A percentile compares a stretch with the other conserved stretches of the same genome.
Conservation (phyloP, 495 filamentous ascomycete genomes). For the Immersiella caudata region DNA sequence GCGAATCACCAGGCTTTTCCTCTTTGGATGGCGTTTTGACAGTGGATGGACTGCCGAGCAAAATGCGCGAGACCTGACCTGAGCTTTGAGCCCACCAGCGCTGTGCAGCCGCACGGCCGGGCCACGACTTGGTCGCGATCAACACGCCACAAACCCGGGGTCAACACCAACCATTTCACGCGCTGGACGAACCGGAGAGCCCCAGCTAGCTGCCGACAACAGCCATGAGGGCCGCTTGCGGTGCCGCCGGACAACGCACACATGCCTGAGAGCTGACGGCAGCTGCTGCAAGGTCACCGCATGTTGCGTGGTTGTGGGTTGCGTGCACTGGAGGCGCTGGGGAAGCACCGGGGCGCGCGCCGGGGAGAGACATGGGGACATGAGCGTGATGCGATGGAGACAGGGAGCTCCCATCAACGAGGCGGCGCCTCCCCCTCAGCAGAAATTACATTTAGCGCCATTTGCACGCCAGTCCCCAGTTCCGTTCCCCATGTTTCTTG, state of each 20-base stretch:
- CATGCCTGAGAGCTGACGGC: not conserved
- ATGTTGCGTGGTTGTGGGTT: not conserved
- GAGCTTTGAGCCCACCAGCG: not conserved
- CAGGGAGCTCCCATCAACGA: slow-evolving; percentile 12
- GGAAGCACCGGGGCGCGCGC: not conserved
- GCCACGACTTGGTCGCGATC: slow-evolving; percentile 7
- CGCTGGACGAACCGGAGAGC: slow-evolving; percentile 12
- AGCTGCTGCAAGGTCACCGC: not conserved
- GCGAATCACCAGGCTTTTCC: slow-evolving; percentile 12
- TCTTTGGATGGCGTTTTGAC: not conserved
- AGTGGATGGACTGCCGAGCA: not conserved
- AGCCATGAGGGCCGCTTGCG: not conserved
- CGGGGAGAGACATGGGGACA: not conserved
- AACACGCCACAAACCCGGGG: slow-evolving; percentile 6
- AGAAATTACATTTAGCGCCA: slow-evolving; percentile 14
- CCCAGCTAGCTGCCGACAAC: slow-evolving; percentile 1
- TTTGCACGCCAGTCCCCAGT: not conserved
- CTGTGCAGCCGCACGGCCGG: not conserved
- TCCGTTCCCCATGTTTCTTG: slow-evolving; percentile 4
- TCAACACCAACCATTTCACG: not conserved
- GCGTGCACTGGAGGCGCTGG: not conserved
- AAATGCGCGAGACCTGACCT: not conserved
- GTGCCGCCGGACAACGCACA: not conserved
- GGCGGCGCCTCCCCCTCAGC: slow-evolving; percentile 6
- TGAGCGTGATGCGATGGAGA: slow-evolving; percentile 2